phyloP scores from a whole-genome alignment of 371 early-diverging fungal species.

The Mucor indicus region DNA sequence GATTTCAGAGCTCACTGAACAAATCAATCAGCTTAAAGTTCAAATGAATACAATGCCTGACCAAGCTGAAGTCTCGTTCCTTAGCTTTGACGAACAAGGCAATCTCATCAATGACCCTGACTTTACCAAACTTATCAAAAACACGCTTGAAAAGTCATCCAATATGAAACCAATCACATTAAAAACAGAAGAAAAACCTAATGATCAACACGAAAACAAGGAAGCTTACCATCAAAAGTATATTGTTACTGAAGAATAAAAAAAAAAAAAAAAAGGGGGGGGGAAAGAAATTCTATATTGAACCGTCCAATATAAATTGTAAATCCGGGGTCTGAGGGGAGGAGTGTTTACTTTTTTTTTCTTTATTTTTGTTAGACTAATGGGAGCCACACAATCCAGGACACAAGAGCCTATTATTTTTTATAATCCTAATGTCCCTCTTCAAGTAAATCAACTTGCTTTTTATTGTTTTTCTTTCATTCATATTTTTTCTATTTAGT shows the following conservation, averaged over 20 bases:
- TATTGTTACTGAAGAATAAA: slow-evolving; percentile 1
- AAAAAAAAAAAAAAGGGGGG: neutral
- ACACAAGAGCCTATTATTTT: slow-evolving; percentile 22
- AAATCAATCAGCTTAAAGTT: slow-evolving; percentile 22
- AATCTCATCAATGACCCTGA: slow-evolving; percentile 14
- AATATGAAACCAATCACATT: too few species aligned
- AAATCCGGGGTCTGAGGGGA: neutral
- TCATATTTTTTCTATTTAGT: slow-evolving; percentile 13
- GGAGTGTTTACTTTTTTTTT: neutral
- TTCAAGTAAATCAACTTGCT: slow-evolving; percentile 10
- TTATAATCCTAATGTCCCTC: slow-evolving; percentile 25
- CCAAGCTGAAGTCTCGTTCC: neutral
- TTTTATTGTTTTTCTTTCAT: neutral
- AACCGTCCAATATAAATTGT: too few species aligned
- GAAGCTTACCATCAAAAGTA: slow-evolving; percentile 17
- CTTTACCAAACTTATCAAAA: slow-evolving; percentile 1
- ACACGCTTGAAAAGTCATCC: too few species aligned
- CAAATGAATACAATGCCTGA: slow-evolving; percentile 6
- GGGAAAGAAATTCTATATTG: too few species aligned
- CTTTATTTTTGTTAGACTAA: neutral
- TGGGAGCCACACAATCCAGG: slow-evolving; percentile 24
- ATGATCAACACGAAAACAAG: slow-evolving; percentile 20
- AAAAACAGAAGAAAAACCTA: slow-evolving; percentile 2
- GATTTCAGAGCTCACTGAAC: slow-evolving; percentile 28
- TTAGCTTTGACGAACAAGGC: slow-evolving; percentile 17